Percentiles rank a stretch among this genome's conserved stretches.
phyloP scores from a whole-genome alignment of 306 rosid species.

The Lablab purpureus region DNA sequence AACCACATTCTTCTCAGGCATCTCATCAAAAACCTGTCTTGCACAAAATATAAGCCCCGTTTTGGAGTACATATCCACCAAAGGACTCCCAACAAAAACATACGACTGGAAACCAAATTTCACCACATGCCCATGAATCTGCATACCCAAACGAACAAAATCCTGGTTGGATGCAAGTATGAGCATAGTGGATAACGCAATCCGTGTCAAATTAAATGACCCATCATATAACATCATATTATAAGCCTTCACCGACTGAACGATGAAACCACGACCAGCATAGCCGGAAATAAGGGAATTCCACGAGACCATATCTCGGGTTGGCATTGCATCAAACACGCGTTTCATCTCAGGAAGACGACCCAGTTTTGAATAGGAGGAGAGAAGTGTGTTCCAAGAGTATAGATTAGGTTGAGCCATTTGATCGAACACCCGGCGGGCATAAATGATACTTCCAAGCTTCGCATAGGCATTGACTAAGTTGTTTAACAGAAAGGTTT shows the following conservation, averaged over 20 bases:
- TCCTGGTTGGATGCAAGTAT: conserved; percentile 67
- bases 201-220: conserved; percentile 55
- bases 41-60: conserved; percentile 66
- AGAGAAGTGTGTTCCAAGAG: conserved; percentile 81
- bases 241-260: conserved; percentile 69
- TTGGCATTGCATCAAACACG: conserved; percentile 66
- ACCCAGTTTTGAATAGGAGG: conserved; percentile 66
- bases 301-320: conserved; percentile 75
- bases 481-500: conserved; percentile 74
- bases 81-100: conserved; percentile 84
- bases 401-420: conserved; percentile 65
- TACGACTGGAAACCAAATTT: conserved; percentile 75
- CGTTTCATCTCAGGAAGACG: conserved; percentile 60
- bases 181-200: conserved; percentile 81
- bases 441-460: conserved; percentile 58
- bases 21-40: conserved; percentile 62
- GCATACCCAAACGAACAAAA: conserved; percentile 65
- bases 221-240: conserved; percentile 65
- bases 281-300: conserved; percentile 73
- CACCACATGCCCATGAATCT: conserved; percentile 79
- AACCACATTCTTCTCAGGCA: conserved; percentile 73
- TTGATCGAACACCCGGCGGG: conserved; percentile 70
- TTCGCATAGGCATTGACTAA: conserved; percentile 62
- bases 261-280: conserved; percentile 50
- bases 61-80: conserved; percentile 86